phyloP scores from a whole-genome alignment of 2,329 filamentous ascomycete genomes.

The Golovinomyces cichoracearum region DNA sequence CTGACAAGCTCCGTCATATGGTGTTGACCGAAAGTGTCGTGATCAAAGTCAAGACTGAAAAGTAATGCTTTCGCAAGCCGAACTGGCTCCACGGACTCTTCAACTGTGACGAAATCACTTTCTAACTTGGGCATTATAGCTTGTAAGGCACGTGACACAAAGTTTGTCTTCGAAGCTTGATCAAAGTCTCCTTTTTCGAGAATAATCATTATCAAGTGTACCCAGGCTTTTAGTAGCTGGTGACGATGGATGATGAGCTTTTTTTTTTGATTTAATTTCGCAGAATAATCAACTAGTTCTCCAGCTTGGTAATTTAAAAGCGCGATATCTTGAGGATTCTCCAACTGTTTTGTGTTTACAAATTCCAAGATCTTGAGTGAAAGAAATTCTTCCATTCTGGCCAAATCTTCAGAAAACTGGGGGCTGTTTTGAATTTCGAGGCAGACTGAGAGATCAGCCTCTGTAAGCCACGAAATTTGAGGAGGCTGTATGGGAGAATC shows the following conservation, averaged over 20 bases:
- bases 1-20: slow-evolving; percentile 48
- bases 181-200: slow-evolving; percentile 62
- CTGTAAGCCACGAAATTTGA: slow-evolving; percentile 34
- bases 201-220: slow-evolving; percentile 59
- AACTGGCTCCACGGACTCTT: slow-evolving; percentile 50
- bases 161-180: slow-evolving; percentile 41
- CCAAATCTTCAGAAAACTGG: slow-evolving; percentile 37
- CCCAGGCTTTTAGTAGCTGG: slow-evolving; percentile 56
- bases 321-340: slow-evolving; percentile 23
- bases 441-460: slow-evolving; percentile 42
- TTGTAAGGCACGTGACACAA: slow-evolving; percentile 68
- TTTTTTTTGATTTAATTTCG: slow-evolving; percentile 35
- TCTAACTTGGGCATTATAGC: slow-evolving; percentile 74
- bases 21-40: slow-evolving; percentile 17
- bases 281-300: slow-evolving; percentile 32
- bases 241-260: slow-evolving; percentile 28
- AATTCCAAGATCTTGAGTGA: slow-evolving; percentile 40
- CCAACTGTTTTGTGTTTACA: slow-evolving; percentile 22
- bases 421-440: slow-evolving; percentile 31
- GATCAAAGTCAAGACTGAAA: slow-evolving; percentile 38
- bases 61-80: slow-evolving; percentile 48
- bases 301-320: slow-evolving; percentile 31
- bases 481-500: slow-evolving; percentile 20
- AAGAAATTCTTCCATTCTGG: slow-evolving; percentile 48
- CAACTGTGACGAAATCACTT: slow-evolving; percentile 37